Evolutionary conservation across 2,329 filamentous ascomycete species (phyloP), one percentile per base, ranked within the genome.

Genomic region (Xylariaceae sp.): DNA sequence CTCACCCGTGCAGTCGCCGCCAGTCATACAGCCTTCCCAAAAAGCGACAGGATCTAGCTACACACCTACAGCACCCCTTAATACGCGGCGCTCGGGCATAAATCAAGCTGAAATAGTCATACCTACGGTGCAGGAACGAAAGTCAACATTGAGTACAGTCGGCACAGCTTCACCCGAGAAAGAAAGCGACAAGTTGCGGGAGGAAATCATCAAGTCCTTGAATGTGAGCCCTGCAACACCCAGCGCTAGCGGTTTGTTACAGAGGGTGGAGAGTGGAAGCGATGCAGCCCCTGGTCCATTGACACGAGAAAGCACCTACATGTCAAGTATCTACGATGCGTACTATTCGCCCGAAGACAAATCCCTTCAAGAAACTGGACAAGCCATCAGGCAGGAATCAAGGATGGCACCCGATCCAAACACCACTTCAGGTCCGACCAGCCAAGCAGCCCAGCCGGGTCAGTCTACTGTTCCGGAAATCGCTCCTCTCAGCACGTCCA

Each of bases 181-280:
- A 50, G 85, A 89, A 54, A 89, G 78, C 53, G 86, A 90, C 50
- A 72, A 77, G 42, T 61, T 90, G 35, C 74, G 81, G 19, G 83
- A 87, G 44, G 87, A 90, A 53, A 90, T 90, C 41, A 79, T 88
- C 39, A 79, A 78, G 43, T 85, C 80, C 32, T 67, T 90, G 2
- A 81, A 73, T 41, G 74, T 81, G 11, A 64, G 64, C 22, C 54
- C 64, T 4, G 35, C 54, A 19, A 52, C 61, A 1, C 52, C 52
- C 16, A 45, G 47, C 19, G 50, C 43, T 8, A 37, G 45, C 26
- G 44, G 30, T 17, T 33, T 51, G 12, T 36, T 50, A 11, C 42
- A 34, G 13, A 35, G 45, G 19, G 38, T 47, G 13, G 42, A 41
- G 31, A 38, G 17, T 12, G 35, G 38, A 11, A 38, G 42, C 13